Evolutionary conservation across 257 asterid genomes (phyloP).

Genomic region (Solanum paucissectum): DNA sequence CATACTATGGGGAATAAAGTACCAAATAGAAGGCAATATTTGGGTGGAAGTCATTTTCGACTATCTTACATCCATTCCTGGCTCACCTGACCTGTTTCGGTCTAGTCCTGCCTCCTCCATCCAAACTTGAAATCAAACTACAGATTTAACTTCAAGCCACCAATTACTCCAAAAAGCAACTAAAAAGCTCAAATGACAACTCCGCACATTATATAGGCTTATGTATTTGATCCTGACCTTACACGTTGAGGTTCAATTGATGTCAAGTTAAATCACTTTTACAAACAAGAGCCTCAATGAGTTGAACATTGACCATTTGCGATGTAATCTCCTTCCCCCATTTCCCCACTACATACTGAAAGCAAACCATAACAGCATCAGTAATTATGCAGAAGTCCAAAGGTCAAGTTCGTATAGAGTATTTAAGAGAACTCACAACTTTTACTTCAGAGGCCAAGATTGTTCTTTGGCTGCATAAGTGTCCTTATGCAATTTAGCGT

Average conservation of each 20-base stretch:
- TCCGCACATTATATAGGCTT: background rate
- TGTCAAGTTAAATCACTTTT: background rate
- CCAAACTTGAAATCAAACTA: background rate
- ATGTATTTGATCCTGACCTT: background rate
- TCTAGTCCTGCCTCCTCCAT: background rate
- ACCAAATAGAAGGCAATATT: background rate
- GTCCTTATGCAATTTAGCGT: slow-evolving; percentile 21
- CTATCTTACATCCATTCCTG: background rate
- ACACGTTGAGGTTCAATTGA: background rate
- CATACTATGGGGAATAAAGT: background rate
- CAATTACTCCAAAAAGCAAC: background rate
- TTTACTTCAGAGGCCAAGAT: background rate
- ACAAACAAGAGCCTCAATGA: background rate
- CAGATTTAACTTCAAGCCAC: background rate
- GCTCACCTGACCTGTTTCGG: background rate
- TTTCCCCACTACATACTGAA: background rate
- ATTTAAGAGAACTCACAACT: background rate
- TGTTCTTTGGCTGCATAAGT: slow-evolving; percentile 16
- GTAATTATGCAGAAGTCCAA: background rate
- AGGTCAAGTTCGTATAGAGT: background rate
- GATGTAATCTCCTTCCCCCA: background rate
- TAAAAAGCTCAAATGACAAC: background rate
- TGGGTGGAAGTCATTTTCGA: background rate
- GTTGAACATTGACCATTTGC: background rate
- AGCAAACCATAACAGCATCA: background rate